Evolutionary conservation across 371 early-diverging fungal genomes (phyloP).

Genomic region (Catenaria anguillulae): DNA sequence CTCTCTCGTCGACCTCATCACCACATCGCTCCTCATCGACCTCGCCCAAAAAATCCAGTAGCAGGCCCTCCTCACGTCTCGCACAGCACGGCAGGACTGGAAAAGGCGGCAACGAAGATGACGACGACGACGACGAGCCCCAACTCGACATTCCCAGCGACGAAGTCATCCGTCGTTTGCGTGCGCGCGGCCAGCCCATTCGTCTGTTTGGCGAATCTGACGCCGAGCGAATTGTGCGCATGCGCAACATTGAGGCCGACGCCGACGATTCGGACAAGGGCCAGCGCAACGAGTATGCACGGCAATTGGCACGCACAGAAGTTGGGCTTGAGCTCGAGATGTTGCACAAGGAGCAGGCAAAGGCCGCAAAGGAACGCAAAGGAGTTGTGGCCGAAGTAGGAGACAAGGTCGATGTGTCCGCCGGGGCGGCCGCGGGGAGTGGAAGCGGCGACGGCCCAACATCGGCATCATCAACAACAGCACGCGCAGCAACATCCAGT

Average conservation of each 20-base stretch:
- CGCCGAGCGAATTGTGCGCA: slow-evolving; percentile 58
- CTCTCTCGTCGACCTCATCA: too few species aligned
- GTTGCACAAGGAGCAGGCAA: slow-evolving; percentile 23
- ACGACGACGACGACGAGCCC: too few species aligned
- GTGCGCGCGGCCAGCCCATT: slow-evolving; percentile 81
- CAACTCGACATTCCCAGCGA: slow-evolving; percentile 17
- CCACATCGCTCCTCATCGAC: too few species aligned
- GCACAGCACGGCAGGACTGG: too few species aligned
- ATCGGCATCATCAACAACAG: too few species aligned
- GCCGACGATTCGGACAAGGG: slow-evolving; percentile 25
- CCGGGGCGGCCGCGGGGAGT: background rate
- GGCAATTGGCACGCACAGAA: slow-evolving; percentile 68
- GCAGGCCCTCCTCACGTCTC: too few species aligned
- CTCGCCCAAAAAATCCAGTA: too few species aligned
- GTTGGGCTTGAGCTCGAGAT: slow-evolving; percentile 60
- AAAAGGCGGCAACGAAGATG: too few species aligned
- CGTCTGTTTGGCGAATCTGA: slow-evolving; percentile 84
- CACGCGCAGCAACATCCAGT: too few species aligned
- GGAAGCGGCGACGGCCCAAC: background rate
- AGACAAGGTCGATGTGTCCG: background rate
- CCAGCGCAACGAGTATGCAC: slow-evolving; percentile 80
- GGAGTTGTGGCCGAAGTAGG: background rate
- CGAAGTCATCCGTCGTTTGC: slow-evolving; percentile 66
- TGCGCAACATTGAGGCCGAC: slow-evolving; percentile 50
- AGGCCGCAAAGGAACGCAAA: background rate